Base-by-base conservation (phyloP, 2,329 filamentous ascomycete genomes). In the Talaromyces verruculosus region DNA sequence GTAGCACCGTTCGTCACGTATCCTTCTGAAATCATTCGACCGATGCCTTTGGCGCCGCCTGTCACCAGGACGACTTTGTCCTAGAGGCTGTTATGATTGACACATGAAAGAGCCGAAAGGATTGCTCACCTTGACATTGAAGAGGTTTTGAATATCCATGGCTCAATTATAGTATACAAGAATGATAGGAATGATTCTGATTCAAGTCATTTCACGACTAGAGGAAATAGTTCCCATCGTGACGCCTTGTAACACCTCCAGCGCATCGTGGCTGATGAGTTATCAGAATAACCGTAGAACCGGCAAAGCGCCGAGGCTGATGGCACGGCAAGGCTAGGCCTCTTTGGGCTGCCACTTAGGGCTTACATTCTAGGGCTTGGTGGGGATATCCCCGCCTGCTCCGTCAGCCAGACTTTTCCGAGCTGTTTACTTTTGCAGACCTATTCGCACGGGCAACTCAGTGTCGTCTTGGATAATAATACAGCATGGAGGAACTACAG, bases 401-500 rank as follows among this genome's bases (percentile, higher is more conserved):
- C 37, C 35, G 10, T 22, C n/a, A 47, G n/a, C 30, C 28, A 28
- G 39, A 57, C 49, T 64, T 64, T 64, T 58, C 28, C 51, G n/a
- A 37, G 37, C 53, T 37, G 39, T 58, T 45, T 41, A 30, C 57
- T 6, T 8, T 51, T 17, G n/a, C 11, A 28, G 25, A 17, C 10
- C 17, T 19, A 37, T 30, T 30, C 13, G 3, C 11, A 15, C 5
- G 41, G 22, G 11, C 33, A 30, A 35, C 25, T 22, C 39, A 10
- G 25, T 5, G 3, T 4, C 5, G 2, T 28, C 3, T 5, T 28
- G 5, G 19, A 2, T 17, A 25, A 7, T 25, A 37, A 15, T 15
- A 3, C 19, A 17, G 11, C 53, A 87, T 95, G 79, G 93, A 97
- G 67, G 88, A 91, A 68, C 81, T 95, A 65, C 89, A 92, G 72